Evolutionary conservation across 352 stramenopile species (phyloP).

Genomic region (Phytophthora sp.): DNA sequence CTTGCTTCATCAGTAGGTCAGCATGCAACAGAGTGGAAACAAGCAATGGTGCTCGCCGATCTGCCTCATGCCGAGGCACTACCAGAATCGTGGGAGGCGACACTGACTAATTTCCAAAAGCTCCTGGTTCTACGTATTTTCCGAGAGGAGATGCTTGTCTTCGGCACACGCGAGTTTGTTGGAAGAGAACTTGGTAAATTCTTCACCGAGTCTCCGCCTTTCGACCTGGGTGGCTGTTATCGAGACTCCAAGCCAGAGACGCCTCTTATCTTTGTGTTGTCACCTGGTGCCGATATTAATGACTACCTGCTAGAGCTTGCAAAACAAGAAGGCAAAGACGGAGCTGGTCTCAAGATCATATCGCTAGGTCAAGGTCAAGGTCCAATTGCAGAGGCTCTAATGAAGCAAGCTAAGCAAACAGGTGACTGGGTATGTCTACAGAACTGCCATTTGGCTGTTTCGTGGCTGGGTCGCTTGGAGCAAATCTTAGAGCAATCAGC

Average conservation of each 20-base stretch:
- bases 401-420: constrained; percentile 89
- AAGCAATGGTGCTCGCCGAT: constrained; percentile 76
- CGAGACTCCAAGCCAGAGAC: constrained; percentile 91
- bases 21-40: constrained; percentile 72
- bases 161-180: constrained; percentile 89
- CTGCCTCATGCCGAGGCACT: constrained; percentile 76
- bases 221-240: constrained; percentile 93
- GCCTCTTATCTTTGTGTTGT: constrained; percentile 95
- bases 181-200: constrained; percentile 70
- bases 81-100: constrained; percentile 72
- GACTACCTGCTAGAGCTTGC: constrained; percentile 93
- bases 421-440: constrained; percentile 96
- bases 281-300: constrained; percentile 93
- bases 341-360: constrained; percentile 90
- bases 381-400: constrained; percentile 90
- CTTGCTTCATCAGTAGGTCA: constrained; percentile 54
- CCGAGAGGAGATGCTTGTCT: constrained; percentile 91
- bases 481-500: constrained; percentile 84
- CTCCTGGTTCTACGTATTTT: constrained; percentile 91
- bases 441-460: constrained; percentile 94
- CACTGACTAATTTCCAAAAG: constrained; percentile 88
- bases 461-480: constrained; percentile 89
- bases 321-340: constrained; percentile 90
- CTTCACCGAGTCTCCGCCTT: constrained; percentile 92
- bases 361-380: constrained; percentile 95